Evolutionary conservation across 805 yeast species (phyloP).

Genomic region (Spathaspora passalidarum): DNA sequence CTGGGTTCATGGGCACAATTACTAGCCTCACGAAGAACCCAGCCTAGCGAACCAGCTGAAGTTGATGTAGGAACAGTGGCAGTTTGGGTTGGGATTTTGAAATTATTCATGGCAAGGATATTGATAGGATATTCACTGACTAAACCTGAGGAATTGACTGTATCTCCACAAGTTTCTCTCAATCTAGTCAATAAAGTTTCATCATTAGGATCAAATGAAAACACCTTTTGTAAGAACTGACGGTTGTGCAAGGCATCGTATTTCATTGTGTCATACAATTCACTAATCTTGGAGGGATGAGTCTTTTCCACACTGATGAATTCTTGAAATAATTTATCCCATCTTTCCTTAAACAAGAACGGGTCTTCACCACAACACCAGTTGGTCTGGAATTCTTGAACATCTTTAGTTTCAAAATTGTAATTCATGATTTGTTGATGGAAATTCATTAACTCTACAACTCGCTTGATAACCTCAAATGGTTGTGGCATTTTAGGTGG

Average conservation of each 20-base stretch:
- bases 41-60: constrained; percentile 68
- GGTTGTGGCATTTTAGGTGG: constrained; percentile 99
- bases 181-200: constrained; percentile 30
- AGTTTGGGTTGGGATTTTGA: constrained; percentile 47
- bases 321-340: constrained; percentile 95
- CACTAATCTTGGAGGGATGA: constrained; percentile 95
- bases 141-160: constrained; percentile 48
- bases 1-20: constrained; percentile 7
- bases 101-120: constrained; percentile 71
- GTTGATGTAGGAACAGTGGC: constrained; percentile 15
- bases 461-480: constrained; percentile 86
- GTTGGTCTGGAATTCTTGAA: constrained; percentile 61
- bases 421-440: constrained; percentile 81
- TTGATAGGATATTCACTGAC: constrained; percentile 74
- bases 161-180: constrained; percentile 41
- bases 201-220: constrained; percentile 56
- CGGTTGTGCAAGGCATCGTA: constrained; percentile 96
- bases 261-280: constrained; percentile 96
- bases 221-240: constrained; percentile 78
- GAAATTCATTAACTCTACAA: constrained; percentile 91
- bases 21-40: constrained; percentile 56
- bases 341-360: constrained; percentile 81
- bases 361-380: constrained; percentile 99
- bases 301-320: constrained; percentile 91
- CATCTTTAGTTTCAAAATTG: constrained; percentile 68